phyloP scores from a whole-genome alignment of 805 yeast genomes.

The Starmerella khaoyaiensis region DNA sequence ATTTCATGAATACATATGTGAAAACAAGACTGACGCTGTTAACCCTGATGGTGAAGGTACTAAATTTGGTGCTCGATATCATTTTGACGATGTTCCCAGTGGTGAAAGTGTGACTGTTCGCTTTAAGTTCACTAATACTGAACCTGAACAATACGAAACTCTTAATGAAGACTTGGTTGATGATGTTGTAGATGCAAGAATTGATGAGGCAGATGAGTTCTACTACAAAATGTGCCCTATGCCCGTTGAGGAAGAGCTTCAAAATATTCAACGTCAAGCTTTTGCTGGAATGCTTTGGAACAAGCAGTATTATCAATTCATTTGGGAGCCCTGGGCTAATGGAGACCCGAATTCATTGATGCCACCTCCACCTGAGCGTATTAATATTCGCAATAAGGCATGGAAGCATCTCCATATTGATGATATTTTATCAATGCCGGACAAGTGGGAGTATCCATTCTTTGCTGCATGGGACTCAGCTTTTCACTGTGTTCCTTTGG shows the following conservation, averaged over 20 bases:
- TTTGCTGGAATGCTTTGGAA: constrained; percentile 91
- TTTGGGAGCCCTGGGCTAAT: constrained; percentile 71
- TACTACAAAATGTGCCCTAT: constrained; percentile 80
- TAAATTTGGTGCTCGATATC: constrained; percentile 72
- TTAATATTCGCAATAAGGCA: constrained; percentile 73
- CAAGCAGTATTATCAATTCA: constrained; percentile 77
- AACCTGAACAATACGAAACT: constrained; percentile 26
- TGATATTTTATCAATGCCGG: constrained; percentile 80
- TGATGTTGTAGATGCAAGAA: constrained; percentile 50
- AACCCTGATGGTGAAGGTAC: constrained; percentile 69
- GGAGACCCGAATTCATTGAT: constrained; percentile 71
- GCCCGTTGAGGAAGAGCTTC: constrained; percentile 65
- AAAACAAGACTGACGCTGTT: constrained; percentile 43
- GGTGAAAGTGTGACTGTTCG: constrained; percentile 79
- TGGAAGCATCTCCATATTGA: constrained; percentile 85
- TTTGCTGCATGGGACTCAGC: constrained; percentile 97
- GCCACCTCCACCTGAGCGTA: constrained; percentile 70
- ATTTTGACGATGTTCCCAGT: constrained; percentile 68
- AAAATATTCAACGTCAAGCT: constrained; percentile 83
- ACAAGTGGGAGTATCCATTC: constrained; percentile 92
- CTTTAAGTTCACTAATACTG: constrained; percentile 46
- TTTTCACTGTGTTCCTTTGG: constrained; percentile 83
- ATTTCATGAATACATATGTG: constrained; percentile 70
- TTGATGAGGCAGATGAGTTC: constrained; percentile 83
- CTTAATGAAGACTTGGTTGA: constrained; percentile 69